Conservation (phyloP, 352 stramenopile species). For the Pythium sp. region DNA sequence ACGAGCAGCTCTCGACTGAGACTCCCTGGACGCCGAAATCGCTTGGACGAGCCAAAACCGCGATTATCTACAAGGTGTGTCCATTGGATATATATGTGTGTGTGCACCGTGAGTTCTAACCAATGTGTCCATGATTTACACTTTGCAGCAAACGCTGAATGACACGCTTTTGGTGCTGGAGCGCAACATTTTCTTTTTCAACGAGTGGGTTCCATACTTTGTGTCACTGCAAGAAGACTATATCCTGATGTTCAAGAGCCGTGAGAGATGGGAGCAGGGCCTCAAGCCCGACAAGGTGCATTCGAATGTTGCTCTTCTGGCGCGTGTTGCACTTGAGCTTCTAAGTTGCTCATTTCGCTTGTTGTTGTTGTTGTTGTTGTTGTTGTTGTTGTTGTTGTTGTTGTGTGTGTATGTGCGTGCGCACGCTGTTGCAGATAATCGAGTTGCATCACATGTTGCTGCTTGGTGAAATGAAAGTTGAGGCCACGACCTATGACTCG, state of each 20-base stretch:
- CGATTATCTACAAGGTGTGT: constrained; percentile 83
- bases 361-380: no score
- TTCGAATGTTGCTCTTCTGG: background rate
- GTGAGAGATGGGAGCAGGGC: constrained; percentile 83
- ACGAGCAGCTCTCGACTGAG: constrained; percentile 39
- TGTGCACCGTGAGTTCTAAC: background rate
- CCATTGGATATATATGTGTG: background rate
- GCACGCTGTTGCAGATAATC: constrained; percentile 43
- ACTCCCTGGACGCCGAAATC: constrained; percentile 85
- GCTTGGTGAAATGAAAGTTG: constrained; percentile 85
- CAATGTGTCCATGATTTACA: background rate
- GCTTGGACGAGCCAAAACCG: constrained; percentile 78
- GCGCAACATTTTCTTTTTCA: constrained; percentile 85
- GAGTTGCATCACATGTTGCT: constrained; percentile 67
- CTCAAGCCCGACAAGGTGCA: constrained; percentile 74
- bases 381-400: no score
- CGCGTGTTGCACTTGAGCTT: background rate
- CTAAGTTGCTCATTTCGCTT: background rate
- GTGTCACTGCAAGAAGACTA: constrained; percentile 81
- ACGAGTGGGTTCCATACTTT: constrained; percentile 77
- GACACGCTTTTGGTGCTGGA: constrained; percentile 78
- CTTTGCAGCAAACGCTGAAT: constrained; percentile 78
- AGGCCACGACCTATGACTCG: constrained; percentile 36
- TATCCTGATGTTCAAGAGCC: constrained; percentile 73
- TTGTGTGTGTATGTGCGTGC: background rate